Evolutionary conservation across 129 eudicot species (phyloP), one percentile per base, ranked within the genome.

Genomic region (Sambucus nigra): DNA sequence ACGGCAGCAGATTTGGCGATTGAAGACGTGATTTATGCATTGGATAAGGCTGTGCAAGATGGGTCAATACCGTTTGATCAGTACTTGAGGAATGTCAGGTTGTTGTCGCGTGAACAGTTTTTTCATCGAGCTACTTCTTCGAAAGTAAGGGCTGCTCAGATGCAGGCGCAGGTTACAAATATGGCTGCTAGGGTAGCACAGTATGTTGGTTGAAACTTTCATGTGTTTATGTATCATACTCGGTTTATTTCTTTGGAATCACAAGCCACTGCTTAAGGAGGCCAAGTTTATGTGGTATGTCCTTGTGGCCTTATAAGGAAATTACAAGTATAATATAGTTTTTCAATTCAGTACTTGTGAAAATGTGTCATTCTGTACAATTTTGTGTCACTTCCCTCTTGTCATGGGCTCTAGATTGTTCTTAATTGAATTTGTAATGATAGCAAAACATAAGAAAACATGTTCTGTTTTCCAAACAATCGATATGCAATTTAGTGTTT

Each of bases 61-160:
- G 95, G 82, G 55, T 75, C 71, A 0, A 51, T 91, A 4, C 80
- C 95, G 0, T 76, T 85, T 72, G 94, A 91, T 76, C 76, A 73
- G 41, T 85, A 91, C 64, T 62, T 91, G 78, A 81, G 76, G 70
- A 82, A 59, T 42, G 86, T 91, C 54, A 86, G 98, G 69, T 65
- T 77, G 46, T 68, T 91, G 64, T 79, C 95, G 0, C 74, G 98
- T 0, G 87, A 82, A 64, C 95, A 91, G 69, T 91, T 91, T 42
- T 63, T 82, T 47, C 84, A 81, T 46, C 88, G 98, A 11, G 94
- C 94, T 4, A 85, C 78, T 0, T 27, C 72, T 48, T 69, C 77
- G 0, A 85, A 85, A 52, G 80, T 91, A n/a, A 66, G 87, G 68
- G 94, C 78, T 54, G 68, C 60, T 39, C 98, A 91, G 79, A 74